Conservation (phyloP, 1,284 basidiomycete species). For the Ceratobasidium sp. region DNA sequence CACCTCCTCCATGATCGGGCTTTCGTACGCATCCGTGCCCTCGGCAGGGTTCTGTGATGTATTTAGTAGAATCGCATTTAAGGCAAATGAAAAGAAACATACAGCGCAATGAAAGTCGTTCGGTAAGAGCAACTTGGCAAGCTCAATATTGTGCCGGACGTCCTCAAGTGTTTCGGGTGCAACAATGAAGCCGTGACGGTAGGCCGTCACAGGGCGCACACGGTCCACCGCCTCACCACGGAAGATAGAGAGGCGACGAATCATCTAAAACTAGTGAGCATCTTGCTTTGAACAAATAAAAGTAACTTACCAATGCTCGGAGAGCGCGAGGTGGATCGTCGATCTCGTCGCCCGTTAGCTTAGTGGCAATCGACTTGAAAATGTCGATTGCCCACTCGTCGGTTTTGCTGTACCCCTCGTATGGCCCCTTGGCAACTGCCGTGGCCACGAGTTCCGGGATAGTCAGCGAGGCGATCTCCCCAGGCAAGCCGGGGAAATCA, state of each 20-base stretch:
- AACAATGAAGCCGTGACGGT: background rate
- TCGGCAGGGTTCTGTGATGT: background rate
- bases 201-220: background rate
- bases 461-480: background rate
- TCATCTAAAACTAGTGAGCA: constrained; percentile 2
- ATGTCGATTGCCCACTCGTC: background rate
- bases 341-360: background rate
- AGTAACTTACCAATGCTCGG: background rate
- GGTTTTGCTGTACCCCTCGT: background rate
- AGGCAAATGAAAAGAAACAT: background rate
- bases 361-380: background rate
- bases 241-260: constrained; percentile 1
- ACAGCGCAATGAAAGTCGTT: constrained; percentile 1
- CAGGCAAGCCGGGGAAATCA: constrained; percentile 5
- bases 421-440: background rate
- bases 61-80: background rate
- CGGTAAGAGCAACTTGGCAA: background rate
- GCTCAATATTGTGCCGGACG: background rate
- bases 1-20: background rate
- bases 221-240: background rate
- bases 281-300: background rate
- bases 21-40: background rate
- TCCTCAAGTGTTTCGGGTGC: background rate
- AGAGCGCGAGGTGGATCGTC: background rate
- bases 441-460: constrained; percentile 7